These are phyloP conservation scores for Aureobasidium lini DNA, from an alignment of 2,329 filamentous ascomycete species.

Conservation along the genomic window DNA sequence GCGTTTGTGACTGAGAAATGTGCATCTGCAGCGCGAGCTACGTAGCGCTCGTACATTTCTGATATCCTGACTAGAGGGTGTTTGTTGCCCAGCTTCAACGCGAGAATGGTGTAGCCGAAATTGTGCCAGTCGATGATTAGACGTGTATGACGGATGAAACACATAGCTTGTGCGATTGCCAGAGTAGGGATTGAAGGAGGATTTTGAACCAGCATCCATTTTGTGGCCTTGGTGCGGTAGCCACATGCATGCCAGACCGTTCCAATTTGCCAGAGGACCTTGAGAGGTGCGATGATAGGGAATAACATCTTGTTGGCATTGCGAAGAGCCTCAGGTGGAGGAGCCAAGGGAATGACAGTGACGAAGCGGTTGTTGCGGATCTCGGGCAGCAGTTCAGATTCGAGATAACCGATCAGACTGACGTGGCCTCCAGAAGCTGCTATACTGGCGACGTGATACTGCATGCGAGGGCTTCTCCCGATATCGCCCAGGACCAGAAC, in stretches of 20 bases:
- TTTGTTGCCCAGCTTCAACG: conserved; percentile 50
- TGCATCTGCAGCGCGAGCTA: conserved; percentile 60
- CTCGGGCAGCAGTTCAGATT: conserved; percentile 74
- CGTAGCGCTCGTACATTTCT: conserved; percentile 65
- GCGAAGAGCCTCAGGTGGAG: conserved; percentile 59
- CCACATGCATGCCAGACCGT: conserved; percentile 64
- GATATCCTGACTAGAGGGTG: conserved; percentile 75
- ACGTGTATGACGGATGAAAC: conserved; percentile 68
- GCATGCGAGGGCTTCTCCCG: conserved; percentile 93
- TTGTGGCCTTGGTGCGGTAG: conserved; percentile 64
- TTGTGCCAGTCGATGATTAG: conserved; percentile 98
- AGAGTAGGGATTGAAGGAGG: conserved; percentile 92
- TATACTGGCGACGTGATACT: conserved; percentile 92
- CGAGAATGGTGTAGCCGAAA: conserved; percentile 91
- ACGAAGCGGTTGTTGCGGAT: conserved; percentile 63
- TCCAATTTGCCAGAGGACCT: conserved; percentile 75
- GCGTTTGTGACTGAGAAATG: conserved; percentile 86
- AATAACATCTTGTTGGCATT: conserved; percentile 67
- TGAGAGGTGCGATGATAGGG: conserved; percentile 68
- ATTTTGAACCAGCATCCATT: conserved; percentile 87
- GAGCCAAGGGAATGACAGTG: conserved; percentile 60
- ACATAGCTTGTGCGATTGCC: conserved; percentile 63
- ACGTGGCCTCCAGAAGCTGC: conserved; percentile 74
- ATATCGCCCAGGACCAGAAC: conserved; percentile 92
- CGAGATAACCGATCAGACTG: conserved; percentile 81